Percentiles rank a stretch among this genome's conserved stretches.
Evolutionary conservation across 441 rosid species (phyloP).

Genomic region (Mallotus japonicus): DNA sequence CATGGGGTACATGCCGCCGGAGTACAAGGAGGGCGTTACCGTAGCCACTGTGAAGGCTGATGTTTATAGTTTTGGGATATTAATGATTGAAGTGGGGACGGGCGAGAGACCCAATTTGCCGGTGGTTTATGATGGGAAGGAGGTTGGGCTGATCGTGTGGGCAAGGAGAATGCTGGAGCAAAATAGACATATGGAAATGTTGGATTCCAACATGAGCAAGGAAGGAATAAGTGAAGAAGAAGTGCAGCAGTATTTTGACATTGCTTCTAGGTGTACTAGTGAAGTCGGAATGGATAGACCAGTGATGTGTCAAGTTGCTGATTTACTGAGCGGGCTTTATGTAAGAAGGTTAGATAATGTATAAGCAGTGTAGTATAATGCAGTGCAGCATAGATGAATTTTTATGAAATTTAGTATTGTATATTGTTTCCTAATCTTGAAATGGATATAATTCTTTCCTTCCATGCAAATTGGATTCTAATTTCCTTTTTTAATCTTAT

Average conservation of each 20-base stretch:
- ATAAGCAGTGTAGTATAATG: background rate
- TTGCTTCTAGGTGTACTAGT: constrained; percentile 53
- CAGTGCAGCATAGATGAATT: too few species aligned
- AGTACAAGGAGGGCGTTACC: constrained; percentile 69
- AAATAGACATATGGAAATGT: constrained; percentile 52
- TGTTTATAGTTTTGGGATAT: constrained; percentile 74
- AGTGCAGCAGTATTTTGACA: constrained; percentile 56
- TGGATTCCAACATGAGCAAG: constrained; percentile 32
- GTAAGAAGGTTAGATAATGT: background rate
- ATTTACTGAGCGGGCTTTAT: constrained; percentile 31
- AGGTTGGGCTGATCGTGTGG: constrained; percentile 60
- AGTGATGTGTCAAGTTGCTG: constrained; percentile 48
- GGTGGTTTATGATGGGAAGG: constrained; percentile 30
- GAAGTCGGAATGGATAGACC: constrained; percentile 55
- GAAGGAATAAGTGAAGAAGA: constrained; percentile 31
- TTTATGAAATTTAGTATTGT: background rate
- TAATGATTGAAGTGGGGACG: constrained; percentile 73
- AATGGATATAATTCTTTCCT: background rate
- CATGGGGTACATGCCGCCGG: constrained; percentile 98
- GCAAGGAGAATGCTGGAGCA: constrained; percentile 38
- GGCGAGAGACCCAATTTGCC: constrained; percentile 66
- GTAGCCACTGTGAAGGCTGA: constrained; percentile 63
- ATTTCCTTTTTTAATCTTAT: background rate
- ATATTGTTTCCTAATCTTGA: background rate
- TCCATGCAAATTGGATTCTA: background rate